These are phyloP conservation scores for Ogataea paraovalis DNA, from an alignment of 805 yeast species.

Conservation along the genomic window DNA sequence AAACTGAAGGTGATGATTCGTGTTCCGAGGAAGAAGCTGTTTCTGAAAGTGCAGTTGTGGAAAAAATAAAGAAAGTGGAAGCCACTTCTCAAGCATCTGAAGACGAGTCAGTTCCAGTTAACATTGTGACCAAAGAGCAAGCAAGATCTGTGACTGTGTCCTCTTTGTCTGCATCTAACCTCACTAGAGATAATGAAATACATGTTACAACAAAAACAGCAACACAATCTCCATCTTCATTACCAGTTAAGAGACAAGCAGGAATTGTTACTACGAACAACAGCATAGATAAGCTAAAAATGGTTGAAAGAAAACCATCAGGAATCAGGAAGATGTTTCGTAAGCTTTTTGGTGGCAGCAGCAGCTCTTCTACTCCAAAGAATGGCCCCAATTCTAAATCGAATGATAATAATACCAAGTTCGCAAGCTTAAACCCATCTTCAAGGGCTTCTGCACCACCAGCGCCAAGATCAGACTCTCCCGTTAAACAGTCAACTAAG, in stretches of 20 bases:
- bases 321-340: conserved; percentile 4
- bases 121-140: too few species aligned
- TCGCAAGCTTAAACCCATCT: too few species aligned
- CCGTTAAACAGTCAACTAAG: background rate
- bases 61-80: background rate
- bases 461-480: background rate
- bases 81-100: too few species aligned
- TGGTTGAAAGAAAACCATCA: conserved; percentile 5
- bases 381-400: too few species aligned
- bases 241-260: background rate
- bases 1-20: background rate
- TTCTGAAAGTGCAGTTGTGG: background rate
- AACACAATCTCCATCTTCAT: background rate
- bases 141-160: background rate
- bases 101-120: too few species aligned
- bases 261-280: background rate
- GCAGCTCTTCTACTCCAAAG: too few species aligned
- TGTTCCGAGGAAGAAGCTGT: background rate
- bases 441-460: background rate
- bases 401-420: too few species aligned
- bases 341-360: conserved; percentile 6
- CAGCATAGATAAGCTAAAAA: background rate
- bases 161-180: background rate
- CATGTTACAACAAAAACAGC: too few species aligned
- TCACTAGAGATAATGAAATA: background rate